Evolutionary conservation across 805 yeast genomes (phyloP).

Genomic region (Candida wancherniae): DNA sequence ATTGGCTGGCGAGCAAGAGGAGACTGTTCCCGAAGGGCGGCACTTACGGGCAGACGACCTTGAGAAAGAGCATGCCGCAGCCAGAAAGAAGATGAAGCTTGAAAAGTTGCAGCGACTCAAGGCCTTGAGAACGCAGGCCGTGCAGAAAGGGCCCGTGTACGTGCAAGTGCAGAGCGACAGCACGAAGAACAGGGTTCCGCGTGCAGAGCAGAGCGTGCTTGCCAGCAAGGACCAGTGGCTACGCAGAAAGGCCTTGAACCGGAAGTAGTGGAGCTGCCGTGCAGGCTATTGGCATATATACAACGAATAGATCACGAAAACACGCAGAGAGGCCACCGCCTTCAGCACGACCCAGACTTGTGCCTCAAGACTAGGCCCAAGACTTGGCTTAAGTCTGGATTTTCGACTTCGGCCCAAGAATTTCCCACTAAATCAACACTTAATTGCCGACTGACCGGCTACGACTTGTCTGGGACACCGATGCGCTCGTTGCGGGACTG

Average conservation of each 20-base stretch:
- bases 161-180: conserved; percentile 30
- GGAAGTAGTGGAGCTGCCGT: conserved; percentile 24
- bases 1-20: conserved; percentile 17
- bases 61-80: conserved; percentile 27
- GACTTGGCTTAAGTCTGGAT: too few relatives aligned
- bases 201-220: conserved; percentile 29
- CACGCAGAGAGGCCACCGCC: too few relatives aligned
- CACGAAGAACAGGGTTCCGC: conserved; percentile 28
- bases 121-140: conserved; percentile 19
- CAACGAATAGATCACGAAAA: too few relatives aligned
- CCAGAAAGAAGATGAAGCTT: conserved; percentile 27
- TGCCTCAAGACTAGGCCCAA: too few relatives aligned
- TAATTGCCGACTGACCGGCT: too few relatives aligned
- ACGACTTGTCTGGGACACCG: conserved; percentile 9
- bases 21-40: conserved; percentile 15
- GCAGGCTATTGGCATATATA: too few relatives aligned
- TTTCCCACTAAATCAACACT: too few relatives aligned
- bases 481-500: conserved; percentile 15
- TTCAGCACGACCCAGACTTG: too few relatives aligned
- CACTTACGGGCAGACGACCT: conserved; percentile 31
- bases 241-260: conserved; percentile 34
- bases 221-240: conserved; percentile 36
- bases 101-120: conserved; percentile 29
- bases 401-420: too few relatives aligned
- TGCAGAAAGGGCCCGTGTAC: conserved; percentile 38